Evolutionary conservation across 129 eudicot species (phyloP).

Genomic region (Ambrosia trifida): DNA sequence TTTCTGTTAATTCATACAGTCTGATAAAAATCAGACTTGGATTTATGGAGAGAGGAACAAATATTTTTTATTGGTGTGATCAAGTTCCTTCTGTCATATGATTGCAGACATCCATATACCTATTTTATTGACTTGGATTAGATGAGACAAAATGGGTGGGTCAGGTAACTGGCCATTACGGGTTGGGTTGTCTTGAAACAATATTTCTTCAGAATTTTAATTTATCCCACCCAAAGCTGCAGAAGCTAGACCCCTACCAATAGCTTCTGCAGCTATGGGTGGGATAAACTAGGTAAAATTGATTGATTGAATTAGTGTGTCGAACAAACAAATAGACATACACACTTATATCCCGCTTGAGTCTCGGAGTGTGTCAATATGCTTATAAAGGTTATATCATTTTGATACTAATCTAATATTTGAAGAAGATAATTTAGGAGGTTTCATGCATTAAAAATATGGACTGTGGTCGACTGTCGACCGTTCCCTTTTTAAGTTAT

Average conservation of each 20-base stretch:
- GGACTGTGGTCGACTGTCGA: neutral
- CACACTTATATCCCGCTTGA: too few relatives aligned
- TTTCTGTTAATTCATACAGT: constrained; percentile 11
- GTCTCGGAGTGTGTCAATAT: neutral
- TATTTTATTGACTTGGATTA: constrained; percentile 9
- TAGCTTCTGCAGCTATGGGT: too few relatives aligned
- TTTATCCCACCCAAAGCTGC: too few relatives aligned
- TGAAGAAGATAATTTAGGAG: neutral
- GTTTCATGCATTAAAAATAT: constrained; percentile 12
- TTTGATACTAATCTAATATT: neutral
- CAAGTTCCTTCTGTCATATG: constrained; percentile 10
- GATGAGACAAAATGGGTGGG: neutral
- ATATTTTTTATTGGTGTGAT: neutral
- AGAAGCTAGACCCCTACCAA: too few relatives aligned
- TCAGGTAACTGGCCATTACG: neutral
- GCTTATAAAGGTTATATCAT: neutral
- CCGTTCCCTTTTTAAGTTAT: neutral
- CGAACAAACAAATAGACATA: neutral
- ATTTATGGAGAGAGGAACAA: constrained; percentile 8
- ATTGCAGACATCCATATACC: constrained; percentile 12
- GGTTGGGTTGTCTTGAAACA: neutral
- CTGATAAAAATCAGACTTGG: constrained; percentile 1
- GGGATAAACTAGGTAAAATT: too few relatives aligned
- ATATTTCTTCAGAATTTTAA: neutral
- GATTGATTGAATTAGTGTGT: neutral